Evolutionary conservation across 1,139 yeast genomes (phyloP), one percentile per base, ranked within the genome.

Genomic region (Saccharomycopsis hybrid): DNA sequence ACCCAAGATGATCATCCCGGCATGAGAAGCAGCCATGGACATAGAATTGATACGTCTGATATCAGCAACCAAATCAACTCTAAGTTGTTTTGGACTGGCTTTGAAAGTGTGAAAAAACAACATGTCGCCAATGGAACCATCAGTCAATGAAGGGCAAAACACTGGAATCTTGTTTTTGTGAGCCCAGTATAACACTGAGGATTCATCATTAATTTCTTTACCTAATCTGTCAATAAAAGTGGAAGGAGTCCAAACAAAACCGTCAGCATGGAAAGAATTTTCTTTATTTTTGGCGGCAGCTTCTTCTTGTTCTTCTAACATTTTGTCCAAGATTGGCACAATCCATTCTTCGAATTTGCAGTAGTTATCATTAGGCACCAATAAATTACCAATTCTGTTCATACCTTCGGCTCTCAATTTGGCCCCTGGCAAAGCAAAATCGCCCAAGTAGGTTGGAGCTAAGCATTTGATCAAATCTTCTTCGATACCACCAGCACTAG

Each of bases 51-150:
- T 85, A 60, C 73, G 77, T 60, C 98, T 80, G 60, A 92, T 92
- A 67, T 92, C 99, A 46, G 88, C 85, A 35, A 92, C 98, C 59
- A 92, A 83, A 66, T 92, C 99, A 48, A 92, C 72, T 64, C 95
- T 78, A 54, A 94, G 71, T 64, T 89, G 96, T 59, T 80, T 80
- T 44, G 97, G 97, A 44, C 95, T 83, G 1, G 96, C 78, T 68
- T 87, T 89, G 76, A 89, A 92, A 18, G 98, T 92, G 68, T 92
- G 97, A 84, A 94, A 92, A 66, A 92, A 92, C 54, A 92, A 76
- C 99, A 92, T 92, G 65, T 92, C 99, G 56, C 99, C 99, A 60
- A 92, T 84, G 44, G 97, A 88, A 13, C 99, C 99, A 69, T 92
- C 99, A 3, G 99, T 92, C 55, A 92, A 72, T 3, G 97, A 95